Conservation (phyloP, 345 rosid species). For the Rhodamnia argentea region DNA sequence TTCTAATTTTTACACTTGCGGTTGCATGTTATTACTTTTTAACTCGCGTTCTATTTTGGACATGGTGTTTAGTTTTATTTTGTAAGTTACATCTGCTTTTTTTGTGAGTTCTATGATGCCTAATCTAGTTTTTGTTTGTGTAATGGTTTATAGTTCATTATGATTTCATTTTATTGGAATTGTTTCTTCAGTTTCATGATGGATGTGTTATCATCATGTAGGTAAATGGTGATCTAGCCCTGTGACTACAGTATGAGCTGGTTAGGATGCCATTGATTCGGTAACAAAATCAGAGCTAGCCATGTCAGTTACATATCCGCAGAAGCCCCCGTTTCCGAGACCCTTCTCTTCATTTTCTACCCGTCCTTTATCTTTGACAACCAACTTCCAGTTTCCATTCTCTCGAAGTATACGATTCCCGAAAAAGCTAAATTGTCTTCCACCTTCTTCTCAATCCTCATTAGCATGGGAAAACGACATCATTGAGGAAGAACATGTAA, state of each 20-base stretch:
- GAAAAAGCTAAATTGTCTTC: constrained; percentile 15
- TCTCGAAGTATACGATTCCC: constrained; percentile 11
- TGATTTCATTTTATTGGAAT: not conserved
- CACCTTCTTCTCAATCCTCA: constrained; percentile 31
- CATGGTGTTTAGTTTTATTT: not conserved
- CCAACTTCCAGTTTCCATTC: constrained; percentile 1
- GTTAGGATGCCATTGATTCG: not conserved
- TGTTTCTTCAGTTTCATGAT: not conserved
- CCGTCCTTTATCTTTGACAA: not conserved
- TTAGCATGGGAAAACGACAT: constrained; percentile 7
- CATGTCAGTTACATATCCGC: constrained; percentile 18
- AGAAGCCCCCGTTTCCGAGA: constrained; percentile 5
- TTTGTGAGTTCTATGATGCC: not conserved
- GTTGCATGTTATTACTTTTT: not conserved
- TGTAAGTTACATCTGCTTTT: not conserved
- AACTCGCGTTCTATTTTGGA: not conserved
- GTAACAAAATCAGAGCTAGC: not conserved
- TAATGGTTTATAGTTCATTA: not conserved
- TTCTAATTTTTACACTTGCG: not conserved
- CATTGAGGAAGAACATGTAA: constrained; percentile 33
- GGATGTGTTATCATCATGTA: not conserved
- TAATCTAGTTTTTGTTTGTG: not conserved
- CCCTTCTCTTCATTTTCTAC: constrained; percentile 8
- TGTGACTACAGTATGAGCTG: not conserved
- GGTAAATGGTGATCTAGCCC: not conserved